Evolutionary conservation across 768 basidiomycete species (phyloP).

Genomic region (Macrolepiota fuliginosa): DNA sequence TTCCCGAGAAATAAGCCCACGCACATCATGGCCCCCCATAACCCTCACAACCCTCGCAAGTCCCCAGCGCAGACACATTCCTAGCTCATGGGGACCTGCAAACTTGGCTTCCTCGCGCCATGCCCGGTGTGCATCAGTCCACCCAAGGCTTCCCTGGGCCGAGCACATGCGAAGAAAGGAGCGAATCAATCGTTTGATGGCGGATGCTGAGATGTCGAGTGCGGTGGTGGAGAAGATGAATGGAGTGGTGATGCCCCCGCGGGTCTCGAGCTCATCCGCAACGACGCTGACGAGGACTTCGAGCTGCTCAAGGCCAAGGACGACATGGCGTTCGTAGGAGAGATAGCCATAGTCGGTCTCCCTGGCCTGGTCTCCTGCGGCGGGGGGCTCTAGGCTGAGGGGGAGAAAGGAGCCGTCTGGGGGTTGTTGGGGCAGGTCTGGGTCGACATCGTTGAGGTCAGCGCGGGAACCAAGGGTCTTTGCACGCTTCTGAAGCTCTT

Average conservation of each 20-base stretch:
- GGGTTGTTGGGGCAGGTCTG: constrained; percentile 27
- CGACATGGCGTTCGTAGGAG: constrained; percentile 67
- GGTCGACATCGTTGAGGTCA: constrained; percentile 30
- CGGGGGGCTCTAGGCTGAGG: constrained; percentile 48
- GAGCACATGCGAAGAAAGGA: constrained; percentile 71
- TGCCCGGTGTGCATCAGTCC: constrained; percentile 44
- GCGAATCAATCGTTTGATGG: constrained; percentile 75
- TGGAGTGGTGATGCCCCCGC: constrained; percentile 83
- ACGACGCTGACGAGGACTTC: constrained; percentile 69
- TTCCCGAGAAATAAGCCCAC: constrained; percentile 86
- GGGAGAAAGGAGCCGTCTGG: constrained; percentile 55
- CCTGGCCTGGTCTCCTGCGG: constrained; percentile 32
- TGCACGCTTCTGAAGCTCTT: constrained; percentile 32
- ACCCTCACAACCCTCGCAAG: constrained; percentile 76
- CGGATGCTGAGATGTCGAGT: constrained; percentile 76
- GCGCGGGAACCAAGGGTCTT: constrained; percentile 41
- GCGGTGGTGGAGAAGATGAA: constrained; percentile 90
- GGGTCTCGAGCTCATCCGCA: constrained; percentile 63
- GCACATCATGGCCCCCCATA: constrained; percentile 65
- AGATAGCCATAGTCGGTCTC: constrained; percentile 68
- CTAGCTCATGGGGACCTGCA: constrained; percentile 84
- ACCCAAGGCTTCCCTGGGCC: constrained; percentile 25
- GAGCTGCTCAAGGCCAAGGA: constrained; percentile 74
- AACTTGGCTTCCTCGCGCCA: constrained; percentile 84
- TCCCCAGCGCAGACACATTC: constrained; percentile 92